A percentile compares a stretch with the other conserved stretches of the same genome.
These are phyloP conservation scores for Syzygium oleosum DNA, from an alignment of 345 rosid genomes.

Conservation along the genomic window DNA sequence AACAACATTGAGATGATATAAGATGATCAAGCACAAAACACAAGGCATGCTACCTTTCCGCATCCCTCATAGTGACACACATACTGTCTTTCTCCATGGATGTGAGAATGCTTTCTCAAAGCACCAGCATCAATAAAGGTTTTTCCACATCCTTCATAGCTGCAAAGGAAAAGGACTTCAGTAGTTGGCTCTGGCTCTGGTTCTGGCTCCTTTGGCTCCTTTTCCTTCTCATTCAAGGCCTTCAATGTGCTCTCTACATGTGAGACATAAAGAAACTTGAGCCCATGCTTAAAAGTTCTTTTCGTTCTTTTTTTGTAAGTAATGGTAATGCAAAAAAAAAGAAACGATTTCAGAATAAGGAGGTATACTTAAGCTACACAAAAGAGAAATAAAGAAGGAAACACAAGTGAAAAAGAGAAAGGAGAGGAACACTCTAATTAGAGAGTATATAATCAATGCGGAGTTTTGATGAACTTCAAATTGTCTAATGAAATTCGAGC, in stretches of 20 bases:
- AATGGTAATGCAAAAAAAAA: background rate
- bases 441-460: background rate
- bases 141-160: constrained; percentile 92
- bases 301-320: background rate
- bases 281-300: background rate
- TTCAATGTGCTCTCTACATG: constrained; percentile 51
- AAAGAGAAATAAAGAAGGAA: background rate
- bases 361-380: background rate
- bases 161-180: constrained; percentile 94
- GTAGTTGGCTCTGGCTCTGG: constrained; percentile 94
- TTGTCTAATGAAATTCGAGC: background rate
- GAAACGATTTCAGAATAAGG: background rate
- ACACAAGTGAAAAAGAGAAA: background rate
- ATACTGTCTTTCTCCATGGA: constrained; percentile 91
- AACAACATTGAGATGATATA: background rate
- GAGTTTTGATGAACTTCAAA: background rate
- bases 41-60: constrained; percentile 55
- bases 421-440: background rate
- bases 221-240: constrained; percentile 60
- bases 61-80: constrained; percentile 72
- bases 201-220: constrained; percentile 60
- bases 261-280: background rate
- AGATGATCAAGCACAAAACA: background rate
- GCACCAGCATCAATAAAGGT: constrained; percentile 94
- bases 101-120: constrained; percentile 91